phyloP scores from a whole-genome alignment of 768 basidiomycete genomes.

The Pisolithus tinctorius region DNA sequence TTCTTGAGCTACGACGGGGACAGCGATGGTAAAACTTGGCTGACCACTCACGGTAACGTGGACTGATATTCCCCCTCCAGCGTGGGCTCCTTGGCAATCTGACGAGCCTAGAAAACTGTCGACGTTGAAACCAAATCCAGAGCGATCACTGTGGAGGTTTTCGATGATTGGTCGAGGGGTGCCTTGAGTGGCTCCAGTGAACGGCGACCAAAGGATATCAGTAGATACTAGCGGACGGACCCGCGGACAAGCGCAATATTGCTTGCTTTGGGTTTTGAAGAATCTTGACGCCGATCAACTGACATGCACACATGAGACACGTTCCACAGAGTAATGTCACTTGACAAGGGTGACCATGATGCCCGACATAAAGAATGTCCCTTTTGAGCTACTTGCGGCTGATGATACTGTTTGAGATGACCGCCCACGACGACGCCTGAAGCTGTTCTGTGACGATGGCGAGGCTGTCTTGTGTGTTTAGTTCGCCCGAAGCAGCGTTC shows the following conservation, averaged over 20 bases:
- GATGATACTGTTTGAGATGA: background rate
- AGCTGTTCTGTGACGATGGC: background rate
- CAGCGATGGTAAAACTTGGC: too few species aligned
- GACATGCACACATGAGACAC: background rate
- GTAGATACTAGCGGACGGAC: too few species aligned
- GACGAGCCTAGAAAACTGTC: too few species aligned
- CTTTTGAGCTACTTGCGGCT: background rate
- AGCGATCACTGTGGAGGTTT: too few species aligned
- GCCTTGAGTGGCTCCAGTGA: too few species aligned
- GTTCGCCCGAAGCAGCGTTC: background rate
- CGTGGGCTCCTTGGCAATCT: too few species aligned
- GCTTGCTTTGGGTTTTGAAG: background rate
- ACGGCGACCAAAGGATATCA: too few species aligned
- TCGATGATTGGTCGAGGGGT: too few species aligned
- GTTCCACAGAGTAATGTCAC: background rate
- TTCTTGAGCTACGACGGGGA: too few species aligned
- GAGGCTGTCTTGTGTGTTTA: background rate
- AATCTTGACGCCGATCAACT: background rate
- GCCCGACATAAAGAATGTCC: background rate
- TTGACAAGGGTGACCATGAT: background rate
- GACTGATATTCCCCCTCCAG: too few species aligned
- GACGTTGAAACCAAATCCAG: too few species aligned
- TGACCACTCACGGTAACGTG: too few species aligned
- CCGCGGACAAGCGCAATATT: background rate
- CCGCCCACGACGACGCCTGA: background rate